A percentile compares a stretch with the other conserved stretches of the same genome.
Evolutionary conservation across 2,329 filamentous ascomycete genomes (phyloP).

Genomic region (Rhexocercosporidium sp.): DNA sequence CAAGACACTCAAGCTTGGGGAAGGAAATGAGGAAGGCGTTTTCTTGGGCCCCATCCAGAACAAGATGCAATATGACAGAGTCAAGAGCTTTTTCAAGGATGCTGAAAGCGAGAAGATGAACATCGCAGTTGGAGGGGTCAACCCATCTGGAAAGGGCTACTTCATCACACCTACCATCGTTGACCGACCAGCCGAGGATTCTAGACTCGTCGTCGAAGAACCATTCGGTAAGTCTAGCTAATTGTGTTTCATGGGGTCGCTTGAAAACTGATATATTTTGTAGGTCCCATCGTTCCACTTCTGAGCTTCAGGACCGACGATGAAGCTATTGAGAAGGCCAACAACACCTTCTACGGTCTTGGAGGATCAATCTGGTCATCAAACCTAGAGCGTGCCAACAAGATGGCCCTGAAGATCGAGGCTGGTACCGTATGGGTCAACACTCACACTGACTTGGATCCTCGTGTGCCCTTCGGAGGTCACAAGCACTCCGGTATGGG

Average conservation of each 20-base stretch:
- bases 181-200: conserved; percentile 59
- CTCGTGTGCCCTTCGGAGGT: conserved; percentile 42
- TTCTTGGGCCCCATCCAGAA: conserved; percentile 34
- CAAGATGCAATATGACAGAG: conserved; percentile 44
- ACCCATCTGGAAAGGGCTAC: conserved; percentile 52
- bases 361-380: conserved; percentile 6
- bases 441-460: conserved; percentile 44
- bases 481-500: conserved; percentile 44
- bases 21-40: conserved; percentile 23
- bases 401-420: conserved; percentile 58
- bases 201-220: conserved; percentile 61
- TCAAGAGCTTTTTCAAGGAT: conserved; percentile 60
- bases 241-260: background rate
- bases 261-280: background rate
- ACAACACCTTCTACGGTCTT: conserved; percentile 39
- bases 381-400: conserved; percentile 50
- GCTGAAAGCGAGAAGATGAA: conserved; percentile 58
- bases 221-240: conserved; percentile 56
- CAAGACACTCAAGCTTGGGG: conserved; percentile 24
- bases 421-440: conserved; percentile 67
- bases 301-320: conserved; percentile 39
- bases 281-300: conserved; percentile 60
- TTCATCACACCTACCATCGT: conserved; percentile 65
- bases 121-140: conserved; percentile 52
- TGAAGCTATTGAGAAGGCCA: conserved; percentile 64